Evolutionary conservation across 1,139 yeast genomes (phyloP), one percentile per base, ranked within the genome.

Genomic region (Saccharomycopsis hybrid): DNA sequence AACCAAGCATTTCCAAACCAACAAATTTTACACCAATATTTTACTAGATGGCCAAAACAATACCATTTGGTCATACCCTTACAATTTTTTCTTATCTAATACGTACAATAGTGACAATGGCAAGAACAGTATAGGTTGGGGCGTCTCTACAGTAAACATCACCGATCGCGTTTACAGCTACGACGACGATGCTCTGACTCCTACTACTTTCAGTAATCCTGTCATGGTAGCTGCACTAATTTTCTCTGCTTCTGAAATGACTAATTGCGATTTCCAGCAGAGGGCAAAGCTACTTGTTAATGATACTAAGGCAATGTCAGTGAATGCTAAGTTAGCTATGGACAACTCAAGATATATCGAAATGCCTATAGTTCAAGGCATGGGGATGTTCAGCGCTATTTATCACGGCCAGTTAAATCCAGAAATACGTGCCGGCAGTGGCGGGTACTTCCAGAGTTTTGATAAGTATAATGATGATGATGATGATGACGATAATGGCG

Each of bases 351-450:
- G 61, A 46, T 66, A 59, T 43, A 55, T 69, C 31, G 66, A 66
- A 37, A 48, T 65, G 37, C 80, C 82, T 2, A 53, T 76, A 43
- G 77, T 74, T 18, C 85, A 82, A 63, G 95, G 95, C 54, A 82
- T 83, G 87, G 95, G 95, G 9, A 74, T 82, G 57, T 77, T 78
- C 11, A 77, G 88, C 41, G 85, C 78, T 31, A 68, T 80, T 43
- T 86, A 85, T 64, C 70, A 77, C 56, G 82, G 81, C 45, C 65
- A 71, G 47, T 67, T 82, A 62, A 72, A 57, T 68, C 82, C 2
- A 71, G 71, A 54, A 65, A 74, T 45, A 85, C 64, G 66, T 37
- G 44, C 59, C 8, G 85, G 3, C 4, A 49, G 64, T n/a, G 58
- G 54, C 44, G 51, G 55, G 31, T 27, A 25, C 43, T 47, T 40